These are phyloP conservation scores for Hypoxylon trugodes DNA, from an alignment of 495 filamentous ascomycete genomes.

Conservation along the genomic window DNA sequence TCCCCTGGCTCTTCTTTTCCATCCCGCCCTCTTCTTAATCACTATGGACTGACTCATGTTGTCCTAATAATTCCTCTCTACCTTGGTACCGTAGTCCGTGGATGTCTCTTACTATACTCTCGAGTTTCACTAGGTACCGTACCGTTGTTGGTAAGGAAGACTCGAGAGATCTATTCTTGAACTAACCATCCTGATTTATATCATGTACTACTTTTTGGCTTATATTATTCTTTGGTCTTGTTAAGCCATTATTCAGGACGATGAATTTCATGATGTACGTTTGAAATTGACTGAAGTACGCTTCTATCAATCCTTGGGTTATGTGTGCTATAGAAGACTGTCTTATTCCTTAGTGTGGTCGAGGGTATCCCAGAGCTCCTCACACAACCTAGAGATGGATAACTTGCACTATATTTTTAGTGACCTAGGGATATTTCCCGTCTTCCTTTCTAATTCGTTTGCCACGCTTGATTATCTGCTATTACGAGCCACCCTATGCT, in stretches of 20 bases:
- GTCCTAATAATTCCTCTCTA: slow-evolving; percentile 13
- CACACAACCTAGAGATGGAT: slow-evolving; percentile 8
- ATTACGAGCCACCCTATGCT: slow-evolving; percentile 19
- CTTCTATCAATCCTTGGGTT: slow-evolving; percentile 6
- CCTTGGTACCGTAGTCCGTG: neutral
- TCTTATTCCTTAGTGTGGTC: neutral
- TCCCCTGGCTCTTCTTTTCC: too few relatives aligned
- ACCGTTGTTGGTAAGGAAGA: slow-evolving; percentile 31
- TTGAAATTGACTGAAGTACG: neutral
- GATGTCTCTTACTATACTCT: slow-evolving; percentile 14
- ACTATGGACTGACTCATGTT: slow-evolving; percentile 25
- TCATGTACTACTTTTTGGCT: neutral
- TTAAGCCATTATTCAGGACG: slow-evolving; percentile 2
- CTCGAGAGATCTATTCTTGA: neutral
- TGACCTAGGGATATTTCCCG: slow-evolving; percentile 6
- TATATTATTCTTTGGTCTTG: slow-evolving; percentile 3
- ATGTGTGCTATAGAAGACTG: slow-evolving; percentile 8
- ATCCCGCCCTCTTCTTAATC: slow-evolving; percentile 13
- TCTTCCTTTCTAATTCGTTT: slow-evolving; percentile 19
- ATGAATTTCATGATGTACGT: slow-evolving; percentile 2
- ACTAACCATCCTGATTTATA: neutral
- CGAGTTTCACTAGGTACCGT: neutral
- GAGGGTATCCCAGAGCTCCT: slow-evolving; percentile 6
- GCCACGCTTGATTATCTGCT: slow-evolving; percentile 14
- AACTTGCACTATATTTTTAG: slow-evolving; percentile 7